Evolutionary conservation across 768 basidiomycete species (phyloP).

Genomic region (Rhodotorula sphaerocarpa): DNA sequence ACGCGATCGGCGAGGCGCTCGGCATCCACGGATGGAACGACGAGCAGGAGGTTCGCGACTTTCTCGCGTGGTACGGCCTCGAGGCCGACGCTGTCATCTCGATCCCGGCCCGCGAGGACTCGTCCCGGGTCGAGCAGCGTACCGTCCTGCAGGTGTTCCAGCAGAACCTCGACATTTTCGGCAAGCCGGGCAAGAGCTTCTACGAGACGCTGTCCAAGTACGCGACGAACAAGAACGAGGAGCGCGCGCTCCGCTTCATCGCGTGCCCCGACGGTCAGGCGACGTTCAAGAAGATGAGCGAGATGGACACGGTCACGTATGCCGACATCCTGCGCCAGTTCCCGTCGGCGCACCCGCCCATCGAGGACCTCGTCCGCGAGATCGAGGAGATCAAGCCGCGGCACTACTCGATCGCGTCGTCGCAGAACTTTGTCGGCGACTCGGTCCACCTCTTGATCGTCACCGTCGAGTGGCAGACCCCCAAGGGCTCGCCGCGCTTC

Average conservation of each 20-base stretch:
- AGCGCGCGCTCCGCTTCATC: conserved; percentile 81
- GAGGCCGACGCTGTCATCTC: conserved; percentile 70
- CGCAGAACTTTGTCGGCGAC: conserved; percentile 89
- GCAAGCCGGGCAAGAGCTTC: conserved; percentile 90
- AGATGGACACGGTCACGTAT: conserved; percentile 90
- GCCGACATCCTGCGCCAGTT: conserved; percentile 74
- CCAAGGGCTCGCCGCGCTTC: conserved; percentile 64
- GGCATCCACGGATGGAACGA: conserved; percentile 99
- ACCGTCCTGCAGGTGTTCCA: conserved; percentile 92
- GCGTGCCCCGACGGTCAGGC: conserved; percentile 80
- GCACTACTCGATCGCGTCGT: conserved; percentile 95
- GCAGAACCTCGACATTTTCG: conserved; percentile 93
- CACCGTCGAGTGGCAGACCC: conserved; percentile 86
- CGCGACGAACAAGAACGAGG: conserved; percentile 57
- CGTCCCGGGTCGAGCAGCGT: conserved; percentile 65
- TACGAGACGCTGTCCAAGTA: conserved; percentile 75
- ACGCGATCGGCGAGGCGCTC: conserved; percentile 91
- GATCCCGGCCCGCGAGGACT: conserved; percentile 58
- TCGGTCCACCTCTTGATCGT: conserved; percentile 91
- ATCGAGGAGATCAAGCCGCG: conserved; percentile 94
- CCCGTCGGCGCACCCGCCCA: conserved; percentile 63
- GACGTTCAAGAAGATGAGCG: conserved; percentile 89
- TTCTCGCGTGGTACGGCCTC: conserved; percentile 85
- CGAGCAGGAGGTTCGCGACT: conserved; percentile 71
- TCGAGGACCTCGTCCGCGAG: conserved; percentile 54